Base-by-base conservation (phyloP, 768 basidiomycete species). In the Lanmaoa pseudosensibilis region DNA sequence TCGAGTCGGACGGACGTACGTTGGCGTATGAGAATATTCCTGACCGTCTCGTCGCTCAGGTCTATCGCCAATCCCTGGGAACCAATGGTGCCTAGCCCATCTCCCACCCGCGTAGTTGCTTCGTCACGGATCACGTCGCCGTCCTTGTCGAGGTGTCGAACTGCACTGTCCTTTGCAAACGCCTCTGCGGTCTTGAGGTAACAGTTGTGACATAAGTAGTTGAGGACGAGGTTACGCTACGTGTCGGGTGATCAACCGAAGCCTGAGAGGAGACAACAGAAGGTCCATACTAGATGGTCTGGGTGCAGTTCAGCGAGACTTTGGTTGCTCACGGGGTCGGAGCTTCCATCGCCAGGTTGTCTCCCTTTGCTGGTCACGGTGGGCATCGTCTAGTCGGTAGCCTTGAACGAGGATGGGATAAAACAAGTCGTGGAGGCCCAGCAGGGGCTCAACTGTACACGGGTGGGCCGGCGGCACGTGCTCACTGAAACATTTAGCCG, bases 171-270 rank as follows among this genome's bases (percentile, higher is more conserved):
- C 40, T 77, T 74, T 8, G 79, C 77, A 59, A 94, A 90, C 0
- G 84, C 85, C 34, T 78, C 76, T 3, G 89, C 88, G 0, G 92
- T 90, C 38, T 74, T 74, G n/a, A 83, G 81, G 69, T 86, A 90
- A 55, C 86, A 87, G 39, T 83, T 79, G 63, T 92, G 88, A 52
- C 82, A 83, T 2, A 94, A 80, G 66, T 92, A 93, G 63, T 90
- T 85, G 37, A 93, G 75, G 16, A 93, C 86, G 45, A 93, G 73
- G 18, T 79, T 69, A 43, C 85, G 83, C 89, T 91, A 65, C 12
- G 55, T 13, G 56, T 39, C 27, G 43, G 46, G 34, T 46, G 47
- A 59, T 56, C 47, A 55, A 46, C 18, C 33, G 8, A 36, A 48
- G 40, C 8, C 8, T 30, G 49, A 44, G n/a, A 56, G 56, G 30